Evolutionary conservation across 768 basidiomycete species (phyloP), one percentile per base, ranked within the genome.

Genomic region (Ephemerocybe angulata): DNA sequence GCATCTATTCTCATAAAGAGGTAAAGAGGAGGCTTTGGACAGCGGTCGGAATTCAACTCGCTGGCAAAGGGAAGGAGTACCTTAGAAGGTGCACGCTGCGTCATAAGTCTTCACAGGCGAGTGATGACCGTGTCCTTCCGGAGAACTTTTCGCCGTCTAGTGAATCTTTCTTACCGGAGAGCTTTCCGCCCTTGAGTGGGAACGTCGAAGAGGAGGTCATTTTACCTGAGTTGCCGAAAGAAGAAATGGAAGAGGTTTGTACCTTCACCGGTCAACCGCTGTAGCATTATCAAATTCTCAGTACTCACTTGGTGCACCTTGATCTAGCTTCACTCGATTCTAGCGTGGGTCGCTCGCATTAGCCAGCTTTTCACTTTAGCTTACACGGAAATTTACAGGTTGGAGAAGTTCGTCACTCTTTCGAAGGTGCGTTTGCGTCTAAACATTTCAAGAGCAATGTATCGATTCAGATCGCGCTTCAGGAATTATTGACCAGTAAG

Each of bases 291-390:
- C 33, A 10, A 35, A 35, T 17, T 35, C 33, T 35, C 17, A 35
- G 33, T 35, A n/a, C n/a, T n/a, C n/a, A n/a, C n/a, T n/a, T n/a
- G n/a, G n/a, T n/a, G n/a, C 33, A 10, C 12, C 10, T 42, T 10
- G 22, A 17, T 49, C 27, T 21, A 85, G 82, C 69, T 85, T 8
- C 84, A 86, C 59, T 72, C 79, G 1, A 72, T 85, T 25, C 72
- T 86, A 17, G 76, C 82, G 83, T 86, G 62, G 53, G 81, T 63
- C n/a, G 27, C 42, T 29, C 28, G 47, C 8, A 13, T 56, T 15
- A 12, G 6, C 10, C 22, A 5, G 4, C 1, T 12, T 25, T 35
- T 24, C 15, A 2, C 44, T 15, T 8, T 22, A 53, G 31, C 24
- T 53, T 8, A 19, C 33, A 35, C 33, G 11, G 12, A 19, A 44